Evolutionary conservation across 2,329 filamentous ascomycete genomes (phyloP), one percentile per base, ranked within the genome.

Genomic region (Rasamsonia emersonii): DNA sequence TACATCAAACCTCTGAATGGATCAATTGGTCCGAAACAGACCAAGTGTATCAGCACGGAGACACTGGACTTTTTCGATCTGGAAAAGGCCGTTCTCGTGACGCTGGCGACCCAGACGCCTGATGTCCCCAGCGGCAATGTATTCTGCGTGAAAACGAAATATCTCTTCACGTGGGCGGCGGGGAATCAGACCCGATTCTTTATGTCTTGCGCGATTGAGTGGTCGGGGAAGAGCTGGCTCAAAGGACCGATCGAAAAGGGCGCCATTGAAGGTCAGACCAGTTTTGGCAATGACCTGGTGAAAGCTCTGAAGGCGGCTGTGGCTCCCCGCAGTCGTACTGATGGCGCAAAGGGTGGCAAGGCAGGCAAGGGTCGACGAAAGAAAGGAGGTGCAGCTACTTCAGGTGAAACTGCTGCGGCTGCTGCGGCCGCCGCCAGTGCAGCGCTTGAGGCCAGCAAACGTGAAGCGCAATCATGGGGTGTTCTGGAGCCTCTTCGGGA

Each of bases 191-290:
- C 93, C 1, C 75, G 86, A 17, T 64, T 98, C 18, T 77, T 91
- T 40, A 81, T 89, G 63, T 95, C 81, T 44, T 95, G 86, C 56
- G 81, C 78, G 2, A 83, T 95, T 25, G 93, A 98, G 52, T 98
- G 93, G 93, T 80, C 81, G 3, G 88, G 88, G 47, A 98, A 96
- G 70, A 95, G 88, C 65, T 98, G 91, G 91, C 65, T 98, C 27
- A 95, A 91, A 94, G 86, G 83, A 41, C 84, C 91, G 2, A 98
- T 98, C 46, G 91, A 98, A 56, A 95, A 94, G 57, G 89, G 86
- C 38, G 86, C 88, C 25, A 88, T 82, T 41, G 88, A 95, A 35
- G 91, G 91, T 17, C 91, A 98, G 59, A 71, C 70, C 6, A 71
- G 79, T 36, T 94, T 93, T 54, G 83, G 82, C 41, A 88, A 81